phyloP scores from a whole-genome alignment of 23 red algal species.

The Cyanidiococcus yangmingshanensis region DNA sequence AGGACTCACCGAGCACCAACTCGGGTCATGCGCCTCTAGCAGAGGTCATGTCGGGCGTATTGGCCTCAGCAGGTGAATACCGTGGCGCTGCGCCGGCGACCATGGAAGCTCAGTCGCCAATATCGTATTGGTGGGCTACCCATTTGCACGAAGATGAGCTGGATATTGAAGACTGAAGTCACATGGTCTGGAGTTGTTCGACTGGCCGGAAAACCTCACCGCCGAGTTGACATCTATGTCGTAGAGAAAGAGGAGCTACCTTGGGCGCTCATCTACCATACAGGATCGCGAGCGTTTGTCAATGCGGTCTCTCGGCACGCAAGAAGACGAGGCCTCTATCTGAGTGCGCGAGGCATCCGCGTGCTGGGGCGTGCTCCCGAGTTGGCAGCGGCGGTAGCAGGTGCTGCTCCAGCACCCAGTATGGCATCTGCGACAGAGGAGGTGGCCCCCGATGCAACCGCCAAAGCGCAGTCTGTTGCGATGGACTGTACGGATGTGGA shows the following conservation, averaged over 20 bases:
- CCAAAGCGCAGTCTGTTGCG: neutral
- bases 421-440: neutral
- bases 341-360: slow-evolving; percentile 3
- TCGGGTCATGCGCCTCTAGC: neutral
- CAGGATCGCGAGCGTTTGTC: slow-evolving; percentile 6
- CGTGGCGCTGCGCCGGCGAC: neutral
- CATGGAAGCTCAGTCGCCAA: neutral
- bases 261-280: slow-evolving; percentile 7
- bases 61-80: neutral
- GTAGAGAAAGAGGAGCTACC: slow-evolving; percentile 13
- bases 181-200: slow-evolving; percentile 15
- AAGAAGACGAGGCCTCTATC: neutral
- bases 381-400: neutral
- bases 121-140: slow-evolving; percentile 3
- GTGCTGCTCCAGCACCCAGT: neutral
- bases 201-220: slow-evolving; percentile 13
- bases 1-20: neutral
- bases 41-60: neutral
- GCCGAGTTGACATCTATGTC: slow-evolving; percentile 3
- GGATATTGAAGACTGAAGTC: slow-evolving; percentile 5
- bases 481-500: neutral
- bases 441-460: neutral
- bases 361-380: neutral
- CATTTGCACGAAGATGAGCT: neutral
- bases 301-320: neutral